Conservation (phyloP, 306 rosid genomes). For the Malus domestica region DNA sequence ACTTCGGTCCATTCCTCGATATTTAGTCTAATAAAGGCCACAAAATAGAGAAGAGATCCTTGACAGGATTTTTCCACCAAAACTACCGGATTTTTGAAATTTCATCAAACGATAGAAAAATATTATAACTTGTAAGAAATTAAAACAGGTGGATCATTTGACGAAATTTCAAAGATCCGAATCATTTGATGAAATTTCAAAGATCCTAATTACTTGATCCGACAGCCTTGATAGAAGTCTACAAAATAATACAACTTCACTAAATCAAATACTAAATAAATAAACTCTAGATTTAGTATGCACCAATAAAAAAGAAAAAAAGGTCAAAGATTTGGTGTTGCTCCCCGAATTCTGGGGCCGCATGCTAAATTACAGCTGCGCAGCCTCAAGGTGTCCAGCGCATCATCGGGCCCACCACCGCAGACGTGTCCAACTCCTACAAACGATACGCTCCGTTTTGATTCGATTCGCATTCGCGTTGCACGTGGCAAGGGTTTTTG, state of each 20-base stretch:
- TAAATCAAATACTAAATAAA: not conserved
- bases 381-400: constrained; percentile 6
- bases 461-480: not conserved
- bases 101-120: no score
- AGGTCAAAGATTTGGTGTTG: not conserved
- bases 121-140: no score
- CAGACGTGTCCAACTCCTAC: not conserved
- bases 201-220: no score
- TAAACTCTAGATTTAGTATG: not conserved
- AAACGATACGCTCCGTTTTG: not conserved
- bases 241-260: not conserved
- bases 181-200: no score
- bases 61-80: no score
- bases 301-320: not conserved
- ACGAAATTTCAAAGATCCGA: no score
- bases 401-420: not conserved
- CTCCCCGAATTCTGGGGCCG: not conserved
- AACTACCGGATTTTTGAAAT: no score
- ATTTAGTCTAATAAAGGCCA: not conserved
- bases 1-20: not conserved
- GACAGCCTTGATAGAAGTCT: no score
- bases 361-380: not conserved
- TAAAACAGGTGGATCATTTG: fast-evolving
- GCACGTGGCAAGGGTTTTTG: constrained; percentile 26
- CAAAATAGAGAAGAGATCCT: not conserved